Evolutionary conservation across 306 rosid genomes (phyloP).

Genomic region (Rosa lucieae): DNA sequence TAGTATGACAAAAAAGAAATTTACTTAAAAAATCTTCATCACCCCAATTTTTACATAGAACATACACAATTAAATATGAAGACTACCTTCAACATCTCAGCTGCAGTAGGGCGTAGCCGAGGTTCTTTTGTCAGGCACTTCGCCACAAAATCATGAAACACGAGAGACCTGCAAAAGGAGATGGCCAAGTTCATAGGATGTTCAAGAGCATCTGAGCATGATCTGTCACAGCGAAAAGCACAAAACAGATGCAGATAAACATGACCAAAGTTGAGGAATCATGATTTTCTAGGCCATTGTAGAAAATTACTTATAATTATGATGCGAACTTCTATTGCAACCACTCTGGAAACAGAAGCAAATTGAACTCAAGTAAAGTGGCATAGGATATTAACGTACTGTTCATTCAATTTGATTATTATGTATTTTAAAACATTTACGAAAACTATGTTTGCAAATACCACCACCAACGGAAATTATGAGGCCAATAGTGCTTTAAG

Average conservation of each 20-base stretch:
- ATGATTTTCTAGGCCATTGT: not conserved
- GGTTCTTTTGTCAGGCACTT: conserved; percentile 96
- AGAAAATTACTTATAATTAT: not conserved
- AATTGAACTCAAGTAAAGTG: not conserved
- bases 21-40: not conserved
- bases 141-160: conserved; percentile 97
- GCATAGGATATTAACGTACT: not conserved
- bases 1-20: not conserved
- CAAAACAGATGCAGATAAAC: not conserved
- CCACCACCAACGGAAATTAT: not conserved
- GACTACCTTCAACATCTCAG: conserved; percentile 96
- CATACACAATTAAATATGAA: conserved; percentile 8
- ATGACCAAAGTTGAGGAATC: not conserved
- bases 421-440: not conserved
- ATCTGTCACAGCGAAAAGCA: not conserved
- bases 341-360: not conserved
- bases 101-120: conserved; percentile 87
- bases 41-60: not conserved
- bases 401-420: not conserved
- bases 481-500: not conserved
- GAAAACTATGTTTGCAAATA: not conserved
- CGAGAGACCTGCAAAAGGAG: conserved; percentile 71
- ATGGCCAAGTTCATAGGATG: conserved; percentile 15
- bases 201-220: conserved; percentile 14
- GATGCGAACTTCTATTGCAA: conserved; percentile 9